Base-by-base conservation (phyloP, 2,329 filamentous ascomycete species). In the Penicillium sp. region DNA sequence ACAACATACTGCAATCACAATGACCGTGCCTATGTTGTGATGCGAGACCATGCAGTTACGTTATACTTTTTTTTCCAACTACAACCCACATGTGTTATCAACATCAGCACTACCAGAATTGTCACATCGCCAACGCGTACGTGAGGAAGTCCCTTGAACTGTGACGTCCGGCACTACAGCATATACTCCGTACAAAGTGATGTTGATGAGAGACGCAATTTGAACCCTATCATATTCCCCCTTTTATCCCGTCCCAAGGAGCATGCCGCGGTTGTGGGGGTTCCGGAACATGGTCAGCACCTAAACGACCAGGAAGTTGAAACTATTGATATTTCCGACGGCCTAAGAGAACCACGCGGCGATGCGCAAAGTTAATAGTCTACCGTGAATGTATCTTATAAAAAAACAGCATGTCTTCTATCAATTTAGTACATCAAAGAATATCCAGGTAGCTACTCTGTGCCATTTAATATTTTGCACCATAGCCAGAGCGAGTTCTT, bases 311-410 rank as follows among this genome's bases (percentile, higher is more conserved):
- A n/a, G 34, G 34, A 56, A 56, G 56, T 60, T 55, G 48, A 34
- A 49, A 61, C 50, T 59, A 62, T 62, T 42, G 58, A 57, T 29
- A 47, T 35, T 43, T 34, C 11, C 39, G 38, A 27, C 34, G 19
- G 34, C 39, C 32, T 8, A 18, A 16, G 30, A 7, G 9, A 14
- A 7, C 23, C 43, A 47, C 43, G 49, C 42, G 42, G 49, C 42
- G 42, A 46, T 45, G 14, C 32, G 14, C 45, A 16, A 34, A 29
- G 14, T 27, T 32, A 38, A 32, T 40, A 39, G 36, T 46, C 18
- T 47, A 26, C 30, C 32, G 34, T 41, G 9, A 7, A 16, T 26
- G 18, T 18, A 5, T 16, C 27, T 36, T 11, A 19, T 7, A 27
- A 36, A 35, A 27, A 14, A 9, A 18, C 13, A 41, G 11, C 11